Conservation (phyloP, 495 filamentous ascomycete genomes). For the Penicillium steckii region DNA sequence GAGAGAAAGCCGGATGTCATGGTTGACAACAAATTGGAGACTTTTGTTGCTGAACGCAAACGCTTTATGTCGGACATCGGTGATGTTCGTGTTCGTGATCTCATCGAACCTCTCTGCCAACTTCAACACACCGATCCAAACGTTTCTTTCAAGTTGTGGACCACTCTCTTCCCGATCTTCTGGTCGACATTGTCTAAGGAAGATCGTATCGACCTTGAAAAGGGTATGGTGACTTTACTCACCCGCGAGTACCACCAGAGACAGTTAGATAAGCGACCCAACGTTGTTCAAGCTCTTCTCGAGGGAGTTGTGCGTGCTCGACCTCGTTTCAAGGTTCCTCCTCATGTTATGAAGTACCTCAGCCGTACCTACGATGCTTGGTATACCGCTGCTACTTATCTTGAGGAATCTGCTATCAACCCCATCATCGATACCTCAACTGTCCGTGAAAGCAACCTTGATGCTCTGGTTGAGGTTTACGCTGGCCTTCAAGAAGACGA, state of each 20-base stretch:
- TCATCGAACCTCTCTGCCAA: slow-evolving; percentile 89
- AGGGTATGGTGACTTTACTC: slow-evolving; percentile 79
- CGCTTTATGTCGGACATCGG: slow-evolving; percentile 80
- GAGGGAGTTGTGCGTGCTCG: slow-evolving; percentile 77
- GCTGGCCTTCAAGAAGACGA: slow-evolving; percentile 88
- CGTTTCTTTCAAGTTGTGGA: slow-evolving; percentile 85
- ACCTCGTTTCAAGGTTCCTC: slow-evolving; percentile 87
- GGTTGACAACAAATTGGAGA: slow-evolving; percentile 76
- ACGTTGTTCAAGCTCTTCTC: slow-evolving; percentile 87
- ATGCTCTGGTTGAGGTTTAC: slow-evolving; percentile 90
- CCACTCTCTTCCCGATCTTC: slow-evolving; percentile 83
- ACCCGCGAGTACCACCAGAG: slow-evolving; percentile 94
- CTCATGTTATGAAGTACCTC: slow-evolving; percentile 92
- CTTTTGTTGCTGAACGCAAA: slow-evolving; percentile 71
- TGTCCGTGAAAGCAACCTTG: slow-evolving; percentile 89
- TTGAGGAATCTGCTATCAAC: slow-evolving; percentile 80
- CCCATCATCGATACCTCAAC: slow-evolving; percentile 79
- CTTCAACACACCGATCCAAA: slow-evolving; percentile 85
- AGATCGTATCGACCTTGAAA: slow-evolving; percentile 86
- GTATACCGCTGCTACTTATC: slow-evolving; percentile 82
- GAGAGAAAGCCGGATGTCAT: slow-evolving; percentile 67
- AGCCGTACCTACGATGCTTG: slow-evolving; percentile 90
- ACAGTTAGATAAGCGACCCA: slow-evolving; percentile 90
- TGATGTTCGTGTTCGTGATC: slow-evolving; percentile 79
- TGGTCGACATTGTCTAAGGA: slow-evolving; percentile 88